Base-by-base conservation (phyloP, 768 basidiomycete genomes). In the Lactarius quietus region DNA sequence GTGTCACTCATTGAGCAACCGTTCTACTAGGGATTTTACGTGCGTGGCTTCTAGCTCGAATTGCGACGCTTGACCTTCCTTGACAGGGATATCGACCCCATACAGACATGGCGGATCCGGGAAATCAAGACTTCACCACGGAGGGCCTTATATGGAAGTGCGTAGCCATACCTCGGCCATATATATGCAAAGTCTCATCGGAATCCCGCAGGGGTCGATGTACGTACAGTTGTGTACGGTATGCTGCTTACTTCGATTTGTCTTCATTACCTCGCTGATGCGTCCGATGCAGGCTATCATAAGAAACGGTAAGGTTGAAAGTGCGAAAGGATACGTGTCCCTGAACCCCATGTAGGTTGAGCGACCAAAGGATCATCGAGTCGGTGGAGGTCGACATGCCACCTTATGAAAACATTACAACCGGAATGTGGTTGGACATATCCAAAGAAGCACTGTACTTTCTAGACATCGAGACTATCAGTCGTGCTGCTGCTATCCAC, bases 361-460 rank as follows among this genome's bases (percentile, higher is more conserved):
- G 89, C 71, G 81, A 84, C 67, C 81, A 78, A 58, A 75, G 72
- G 15, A 89, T 94, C 61, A 78, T 95, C 23, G 93, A 95, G 68
- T 78, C 83, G 0, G 89, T 95, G 17, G 86, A 92, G 68, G 76
- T 95, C 36, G 85, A 92, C 48, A 91, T 86, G 5, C 88, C 89
- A 0, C 83, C 90, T 3, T 95, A 88, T 82, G 83, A 88, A 67
- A 85, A 86, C 28, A 83, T 87, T 63, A 84, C 88, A 1, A 86
- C 82, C 1, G 93, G 93, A 1, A 76, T 86, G 65, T 95, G 93
- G 93, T 77, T 95, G 29, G 90, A 95, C 70, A 77, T 94, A 1
- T 87, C 90, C 0, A 77, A 76, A 29, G 38, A 73, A 0, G 77
- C 84, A 26, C 73, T 93, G 55, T 72, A 79, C 7, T 72, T 86